Evolutionary conservation across 1,284 basidiomycete species (phyloP).

Genomic region (Gomphus bonarii): DNA sequence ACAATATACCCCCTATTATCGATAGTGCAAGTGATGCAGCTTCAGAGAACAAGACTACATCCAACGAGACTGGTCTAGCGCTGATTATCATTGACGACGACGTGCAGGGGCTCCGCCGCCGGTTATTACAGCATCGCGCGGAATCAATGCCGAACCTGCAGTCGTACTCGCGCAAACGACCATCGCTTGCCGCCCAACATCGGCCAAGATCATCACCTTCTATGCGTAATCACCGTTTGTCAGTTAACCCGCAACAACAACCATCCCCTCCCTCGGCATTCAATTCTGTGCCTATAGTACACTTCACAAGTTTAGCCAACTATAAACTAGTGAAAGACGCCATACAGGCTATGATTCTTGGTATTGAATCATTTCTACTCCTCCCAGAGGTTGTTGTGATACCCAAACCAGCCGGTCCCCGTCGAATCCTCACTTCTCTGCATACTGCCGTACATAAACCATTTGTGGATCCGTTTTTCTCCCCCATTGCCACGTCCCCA

Average conservation of each 20-base stretch:
- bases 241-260: conserved; percentile 12
- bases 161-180: conserved; percentile 52
- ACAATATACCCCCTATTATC: background rate
- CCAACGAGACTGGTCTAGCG: conserved; percentile 23
- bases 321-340: conserved; percentile 82
- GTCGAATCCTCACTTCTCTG: conserved; percentile 81
- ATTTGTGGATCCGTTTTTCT: conserved; percentile 78
- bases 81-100: conserved; percentile 91
- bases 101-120: conserved; percentile 59
- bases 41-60: conserved; percentile 7
- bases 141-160: conserved; percentile 39
- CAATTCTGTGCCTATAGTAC: conserved; percentile 54
- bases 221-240: conserved; percentile 46
- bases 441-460: conserved; percentile 82
- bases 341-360: conserved; percentile 58
- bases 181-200: conserved; percentile 56
- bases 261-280: conserved; percentile 20
- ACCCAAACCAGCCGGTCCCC: conserved; percentile 89
- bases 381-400: conserved; percentile 86
- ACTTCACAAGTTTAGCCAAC: conserved; percentile 84
- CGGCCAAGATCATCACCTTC: conserved; percentile 72
- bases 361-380: conserved; percentile 28
- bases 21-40: background rate
- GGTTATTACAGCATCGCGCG: conserved; percentile 52
- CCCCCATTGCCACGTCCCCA: conserved; percentile 88